phyloP scores from a whole-genome alignment of 2,329 filamentous ascomycete genomes.

The Pseudocercospora fuligena region DNA sequence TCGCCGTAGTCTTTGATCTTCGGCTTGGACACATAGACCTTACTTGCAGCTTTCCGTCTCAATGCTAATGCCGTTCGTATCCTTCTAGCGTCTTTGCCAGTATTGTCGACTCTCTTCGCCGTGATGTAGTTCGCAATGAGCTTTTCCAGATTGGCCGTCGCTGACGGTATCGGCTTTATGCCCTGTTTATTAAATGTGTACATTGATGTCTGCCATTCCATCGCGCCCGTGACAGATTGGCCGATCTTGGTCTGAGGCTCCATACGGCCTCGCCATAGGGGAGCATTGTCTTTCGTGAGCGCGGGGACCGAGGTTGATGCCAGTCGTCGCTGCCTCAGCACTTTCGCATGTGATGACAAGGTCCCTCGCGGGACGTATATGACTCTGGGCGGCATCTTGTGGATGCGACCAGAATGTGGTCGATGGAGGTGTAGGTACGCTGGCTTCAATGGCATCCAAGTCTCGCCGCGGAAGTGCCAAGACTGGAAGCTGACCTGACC shows the following conservation, averaged over 20 bases:
- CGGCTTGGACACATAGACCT: conserved; percentile 32
- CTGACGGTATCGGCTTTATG: conserved; percentile 30
- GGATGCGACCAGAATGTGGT: neutral
- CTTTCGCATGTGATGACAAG: conserved; percentile 23
- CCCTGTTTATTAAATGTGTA: conserved; percentile 36
- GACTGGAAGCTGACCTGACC: neutral
- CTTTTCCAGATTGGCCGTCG: conserved; percentile 30
- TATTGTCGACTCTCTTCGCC: conserved; percentile 28
- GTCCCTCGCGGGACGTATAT: conserved; percentile 19
- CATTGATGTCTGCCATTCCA: conserved; percentile 37
- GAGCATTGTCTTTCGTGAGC: conserved; percentile 11
- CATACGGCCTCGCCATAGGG: conserved; percentile 26
- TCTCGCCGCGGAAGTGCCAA: neutral
- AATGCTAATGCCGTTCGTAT: conserved; percentile 29
- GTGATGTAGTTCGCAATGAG: conserved; percentile 33
- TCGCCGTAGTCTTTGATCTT: conserved; percentile 35
- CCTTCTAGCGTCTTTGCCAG: conserved; percentile 27
- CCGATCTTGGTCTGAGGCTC: conserved; percentile 26
- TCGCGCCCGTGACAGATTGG: conserved; percentile 30
- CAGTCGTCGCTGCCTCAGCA: conserved; percentile 18
- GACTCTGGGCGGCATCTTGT: conserved; percentile 23
- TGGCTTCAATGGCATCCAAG: neutral
- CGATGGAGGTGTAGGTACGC: neutral
- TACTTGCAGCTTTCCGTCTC: conserved; percentile 31
- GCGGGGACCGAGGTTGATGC: conserved; percentile 17